Conservation (phyloP, 495 filamentous ascomycete species). For the Polyplosphaeria fusca region DNA sequence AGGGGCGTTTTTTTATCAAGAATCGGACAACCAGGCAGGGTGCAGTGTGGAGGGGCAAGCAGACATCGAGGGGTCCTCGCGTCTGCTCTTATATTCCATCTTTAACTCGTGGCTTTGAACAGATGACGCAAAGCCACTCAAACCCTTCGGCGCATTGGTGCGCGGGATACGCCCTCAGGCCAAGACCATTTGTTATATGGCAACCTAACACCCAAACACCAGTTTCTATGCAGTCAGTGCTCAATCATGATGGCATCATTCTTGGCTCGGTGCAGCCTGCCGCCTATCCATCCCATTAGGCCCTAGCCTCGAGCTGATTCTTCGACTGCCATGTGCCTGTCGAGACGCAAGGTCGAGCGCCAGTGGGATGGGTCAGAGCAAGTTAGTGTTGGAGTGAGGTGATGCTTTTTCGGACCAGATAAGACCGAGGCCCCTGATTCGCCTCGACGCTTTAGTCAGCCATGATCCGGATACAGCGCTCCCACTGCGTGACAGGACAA, state of each 20-base stretch:
- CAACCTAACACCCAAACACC: too few relatives aligned
- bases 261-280: too few relatives aligned
- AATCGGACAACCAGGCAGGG: background rate
- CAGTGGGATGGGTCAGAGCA: background rate
- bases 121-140: slow-evolving; percentile 12
- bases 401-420: slow-evolving; percentile 28
- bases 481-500: slow-evolving; percentile 15
- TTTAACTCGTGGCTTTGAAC: slow-evolving; percentile 1
- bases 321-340: slow-evolving; percentile 1
- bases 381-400: slow-evolving; percentile 30
- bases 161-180: slow-evolving; percentile 14
- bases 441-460: slow-evolving; percentile 10
- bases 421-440: slow-evolving; percentile 24
- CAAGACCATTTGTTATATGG: background rate
- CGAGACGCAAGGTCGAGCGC: background rate
- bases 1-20: background rate
- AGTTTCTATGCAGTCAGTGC: too few relatives aligned
- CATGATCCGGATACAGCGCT: background rate
- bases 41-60: background rate
- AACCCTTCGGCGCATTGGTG: background rate
- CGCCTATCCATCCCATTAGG: too few relatives aligned
- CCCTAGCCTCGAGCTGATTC: too few relatives aligned
- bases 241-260: too few relatives aligned
- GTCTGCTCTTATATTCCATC: slow-evolving; percentile 28
- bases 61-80: too few relatives aligned